phyloP scores from a whole-genome alignment of 805 yeast species.

The Cyberlindnera mrakii region DNA sequence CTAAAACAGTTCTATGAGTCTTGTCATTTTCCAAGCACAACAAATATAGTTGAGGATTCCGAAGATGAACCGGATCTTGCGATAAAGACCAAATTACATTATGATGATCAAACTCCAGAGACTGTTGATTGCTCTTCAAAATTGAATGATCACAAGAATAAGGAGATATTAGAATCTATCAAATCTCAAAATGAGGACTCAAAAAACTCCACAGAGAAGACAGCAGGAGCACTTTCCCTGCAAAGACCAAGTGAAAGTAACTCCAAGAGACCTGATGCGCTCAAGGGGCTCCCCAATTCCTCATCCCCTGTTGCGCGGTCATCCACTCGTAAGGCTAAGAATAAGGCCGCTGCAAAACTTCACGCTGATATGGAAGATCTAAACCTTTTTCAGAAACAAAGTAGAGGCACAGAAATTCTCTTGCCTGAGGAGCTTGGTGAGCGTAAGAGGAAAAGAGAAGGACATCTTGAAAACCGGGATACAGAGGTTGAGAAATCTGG shows the following conservation, averaged over 20 bases:
- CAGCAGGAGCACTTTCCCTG: constrained; percentile 1
- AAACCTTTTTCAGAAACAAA: constrained; percentile 55
- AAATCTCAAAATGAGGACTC: not conserved
- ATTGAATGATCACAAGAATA: too few relatives aligned
- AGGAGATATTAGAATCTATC: too few relatives aligned
- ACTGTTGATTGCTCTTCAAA: not conserved
- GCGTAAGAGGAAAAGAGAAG: constrained; percentile 24
- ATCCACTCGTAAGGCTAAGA: constrained; percentile 52
- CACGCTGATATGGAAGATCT: constrained; percentile 66
- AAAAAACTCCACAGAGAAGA: not conserved
- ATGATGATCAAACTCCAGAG: not conserved
- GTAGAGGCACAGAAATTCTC: constrained; percentile 29
- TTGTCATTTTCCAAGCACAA: constrained; percentile 15
- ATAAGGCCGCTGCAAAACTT: constrained; percentile 57
- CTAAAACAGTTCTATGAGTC: constrained; percentile 34
- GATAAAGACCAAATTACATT: not conserved
- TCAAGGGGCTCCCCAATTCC: constrained; percentile 1
- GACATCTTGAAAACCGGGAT: constrained; percentile 19
- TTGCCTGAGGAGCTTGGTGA: constrained; percentile 36
- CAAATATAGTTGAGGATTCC: constrained; percentile 20
- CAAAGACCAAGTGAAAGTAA: constrained; percentile 3
- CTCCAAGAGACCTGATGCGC: constrained; percentile 10
- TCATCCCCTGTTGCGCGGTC: not conserved
- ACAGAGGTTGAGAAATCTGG: constrained; percentile 8
- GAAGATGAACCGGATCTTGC: constrained; percentile 12